Base-by-base conservation (phyloP, 345 rosid species). In the Dipteronia dyeriana region DNA sequence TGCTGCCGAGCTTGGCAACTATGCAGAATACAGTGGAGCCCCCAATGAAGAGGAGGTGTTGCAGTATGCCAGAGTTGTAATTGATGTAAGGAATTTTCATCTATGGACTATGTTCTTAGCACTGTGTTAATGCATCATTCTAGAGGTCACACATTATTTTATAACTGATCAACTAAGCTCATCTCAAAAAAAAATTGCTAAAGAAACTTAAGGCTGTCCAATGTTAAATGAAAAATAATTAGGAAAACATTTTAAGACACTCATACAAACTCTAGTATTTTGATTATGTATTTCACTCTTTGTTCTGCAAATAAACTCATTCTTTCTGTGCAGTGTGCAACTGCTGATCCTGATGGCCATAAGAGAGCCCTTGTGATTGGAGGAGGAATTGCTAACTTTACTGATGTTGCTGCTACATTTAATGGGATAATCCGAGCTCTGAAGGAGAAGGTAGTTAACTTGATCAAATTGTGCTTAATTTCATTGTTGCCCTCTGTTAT, bases 1-100 rank as follows among this genome's bases (percentile, higher is more conserved):
- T 84, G 98, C 98, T 67, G 79, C 94, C 0, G 95, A 96, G 85
- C 97, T 96, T 31, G 97, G 97, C 1, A 96, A 92, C 78, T 94
- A 96, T 74, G 98, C 98, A 26, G 98, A 96, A 74, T 94, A 96
- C 70, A 96, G 98, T 82, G 99, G 99, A 79, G 97, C 98, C 70
- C 99, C 97, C 26, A 96, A 96, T 65, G 99, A 96, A 82, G 97
- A 92, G 73, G 98, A 96, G 86, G 97, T 96, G 47, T 83, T 96
- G 88, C 97, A 94, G 83, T 94, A 96, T 73, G 99, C 99, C n/a
- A 91, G 98, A 89, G 99, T 94, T 23, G 97, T 94, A 41, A 86
- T 96, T 64, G 98, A 96, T 83, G 98, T 94, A 86, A 85, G 88
- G 75, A 51, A 38, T 22, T 12, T 11, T 11, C 17, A 51, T 70